Conservation (phyloP, 2,329 filamentous ascomycete genomes). For the Pseudocercospora vitis region DNA sequence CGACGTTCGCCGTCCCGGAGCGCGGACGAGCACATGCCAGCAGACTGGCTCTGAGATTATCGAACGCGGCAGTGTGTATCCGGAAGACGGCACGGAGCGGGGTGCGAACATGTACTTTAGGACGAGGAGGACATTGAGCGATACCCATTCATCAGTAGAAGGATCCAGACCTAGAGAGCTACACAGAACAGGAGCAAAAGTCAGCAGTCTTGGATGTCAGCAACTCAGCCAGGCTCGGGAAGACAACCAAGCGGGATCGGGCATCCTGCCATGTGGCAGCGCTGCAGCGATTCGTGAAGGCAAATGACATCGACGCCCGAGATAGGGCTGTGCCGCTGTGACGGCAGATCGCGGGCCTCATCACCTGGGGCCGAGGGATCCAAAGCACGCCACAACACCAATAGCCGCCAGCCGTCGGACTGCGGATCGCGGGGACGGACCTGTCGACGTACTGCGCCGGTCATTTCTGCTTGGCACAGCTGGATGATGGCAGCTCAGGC, state of each 20-base stretch:
- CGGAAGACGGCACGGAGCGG: conserved; percentile 1
- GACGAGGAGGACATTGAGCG: neutral
- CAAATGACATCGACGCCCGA: too few species aligned
- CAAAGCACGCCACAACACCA: neutral
- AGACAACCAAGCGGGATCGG: too few species aligned
- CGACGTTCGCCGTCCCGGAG: too few species aligned
- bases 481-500: neutral
- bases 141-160: neutral
- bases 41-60: too few species aligned
- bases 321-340: too few species aligned
- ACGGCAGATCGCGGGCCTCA: neutral
- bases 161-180: neutral
- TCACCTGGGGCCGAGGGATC: neutral
- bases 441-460: neutral
- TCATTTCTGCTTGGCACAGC: neutral
- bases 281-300: too few species aligned
- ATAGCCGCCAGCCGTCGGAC: neutral
- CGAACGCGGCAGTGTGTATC: neutral
- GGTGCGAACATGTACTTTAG: neutral
- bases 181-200: neutral
- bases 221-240: too few species aligned
- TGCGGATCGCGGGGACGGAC: neutral
- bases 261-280: too few species aligned
- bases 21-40: neutral
- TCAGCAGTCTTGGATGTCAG: neutral